Evolutionary conservation across 1,284 basidiomycete genomes (phyloP).

Genomic region (Tausonia pullulans): DNA sequence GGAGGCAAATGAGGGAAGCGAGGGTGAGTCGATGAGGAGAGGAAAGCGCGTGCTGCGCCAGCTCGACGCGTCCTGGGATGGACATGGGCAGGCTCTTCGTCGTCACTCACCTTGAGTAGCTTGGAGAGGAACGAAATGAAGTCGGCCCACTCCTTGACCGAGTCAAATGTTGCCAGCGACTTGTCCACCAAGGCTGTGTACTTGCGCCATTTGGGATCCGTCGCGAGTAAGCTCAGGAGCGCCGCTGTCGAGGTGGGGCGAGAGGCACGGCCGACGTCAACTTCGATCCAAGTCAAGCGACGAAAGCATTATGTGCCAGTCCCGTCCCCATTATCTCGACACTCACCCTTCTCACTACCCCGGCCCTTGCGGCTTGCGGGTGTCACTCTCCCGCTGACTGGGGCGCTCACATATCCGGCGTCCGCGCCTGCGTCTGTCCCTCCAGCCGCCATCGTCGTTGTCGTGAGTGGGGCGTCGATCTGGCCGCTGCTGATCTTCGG

Average conservation of each 20-base stretch:
- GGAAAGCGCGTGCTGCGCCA: too few relatives aligned
- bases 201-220: slow-evolving; percentile 92
- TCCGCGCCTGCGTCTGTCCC: not conserved
- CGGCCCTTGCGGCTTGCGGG: not conserved
- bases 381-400: not conserved
- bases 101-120: slow-evolving; percentile 64
- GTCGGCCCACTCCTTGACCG: slow-evolving; percentile 98
- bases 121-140: slow-evolving; percentile 96
- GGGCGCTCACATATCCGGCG: too few relatives aligned
- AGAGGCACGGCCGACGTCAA: not conserved
- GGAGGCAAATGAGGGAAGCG: too few relatives aligned
- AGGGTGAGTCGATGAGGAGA: too few relatives aligned
- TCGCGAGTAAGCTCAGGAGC: slow-evolving; percentile 21
- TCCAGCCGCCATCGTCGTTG: not conserved
- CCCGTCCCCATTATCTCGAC: not conserved
- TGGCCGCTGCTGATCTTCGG: not conserved
- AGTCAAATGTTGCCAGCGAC: slow-evolving; percentile 85
- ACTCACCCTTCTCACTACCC: not conserved
- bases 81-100: too few relatives aligned
- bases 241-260: not conserved
- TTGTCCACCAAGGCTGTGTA: slow-evolving; percentile 84
- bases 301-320: too few relatives aligned
- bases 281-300: not conserved
- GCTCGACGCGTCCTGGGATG: too few relatives aligned
- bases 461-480: not conserved